Evolutionary conservation across 257 asterid genomes (phyloP).

Genomic region (Primulina eburnea): DNA sequence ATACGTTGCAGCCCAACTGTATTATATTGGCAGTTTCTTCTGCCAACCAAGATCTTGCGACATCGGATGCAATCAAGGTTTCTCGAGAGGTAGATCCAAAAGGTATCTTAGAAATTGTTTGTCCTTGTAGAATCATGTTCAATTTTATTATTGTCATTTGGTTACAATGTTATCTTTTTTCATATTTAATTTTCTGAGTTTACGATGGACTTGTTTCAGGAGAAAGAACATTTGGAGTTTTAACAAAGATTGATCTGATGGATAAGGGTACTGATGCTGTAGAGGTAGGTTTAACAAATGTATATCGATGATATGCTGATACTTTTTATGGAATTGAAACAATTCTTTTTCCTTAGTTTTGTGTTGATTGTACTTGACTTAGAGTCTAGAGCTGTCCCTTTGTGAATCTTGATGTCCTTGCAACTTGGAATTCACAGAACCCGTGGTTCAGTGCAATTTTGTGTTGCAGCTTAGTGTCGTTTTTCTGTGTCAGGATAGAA

Average conservation of each 20-base stretch:
- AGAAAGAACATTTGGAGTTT: constrained; percentile 64
- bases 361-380: not conserved
- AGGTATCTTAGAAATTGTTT: constrained; percentile 39
- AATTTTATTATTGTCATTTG: constrained; percentile 14
- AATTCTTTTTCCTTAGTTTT: not conserved
- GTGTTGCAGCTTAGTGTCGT: constrained; percentile 9
- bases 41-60: constrained; percentile 95
- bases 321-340: constrained; percentile 1
- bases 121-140: not conserved
- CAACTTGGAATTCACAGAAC: not conserved
- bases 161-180: not conserved
- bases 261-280: constrained; percentile 73
- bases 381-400: not conserved
- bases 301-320: constrained; percentile 17
- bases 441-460: not conserved
- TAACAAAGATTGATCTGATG: constrained; percentile 68
- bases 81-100: constrained; percentile 90
- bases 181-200: not conserved
- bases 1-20: constrained; percentile 70
- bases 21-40: constrained; percentile 90
- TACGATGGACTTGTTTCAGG: constrained; percentile 35
- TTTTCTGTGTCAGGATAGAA: constrained; percentile 10
- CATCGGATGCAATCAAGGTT: constrained; percentile 88
- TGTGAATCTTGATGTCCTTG: not conserved
- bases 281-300: constrained; percentile 52